Conservation (phyloP, 2,329 filamentous ascomycete species). For the Cucurbitaria berberidis region DNA sequence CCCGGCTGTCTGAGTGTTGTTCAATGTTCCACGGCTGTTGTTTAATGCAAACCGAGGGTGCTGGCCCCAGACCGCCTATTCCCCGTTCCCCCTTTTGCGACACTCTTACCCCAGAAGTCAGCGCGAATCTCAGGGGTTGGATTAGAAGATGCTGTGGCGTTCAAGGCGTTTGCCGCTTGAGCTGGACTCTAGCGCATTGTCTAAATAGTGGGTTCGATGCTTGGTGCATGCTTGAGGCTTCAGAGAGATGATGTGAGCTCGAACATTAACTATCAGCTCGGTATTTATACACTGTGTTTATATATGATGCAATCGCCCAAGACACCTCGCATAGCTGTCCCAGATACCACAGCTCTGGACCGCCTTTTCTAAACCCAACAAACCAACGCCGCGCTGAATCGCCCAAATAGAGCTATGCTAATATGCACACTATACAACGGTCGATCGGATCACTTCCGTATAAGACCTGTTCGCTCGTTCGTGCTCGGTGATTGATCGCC, state of each 20-base stretch:
- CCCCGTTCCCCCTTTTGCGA: neutral
- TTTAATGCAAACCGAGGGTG: neutral
- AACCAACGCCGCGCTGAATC: conserved; percentile 21
- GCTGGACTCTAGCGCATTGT: too few species aligned
- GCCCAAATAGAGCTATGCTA: conserved; percentile 13
- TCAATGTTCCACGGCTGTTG: neutral
- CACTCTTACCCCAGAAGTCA: neutral
- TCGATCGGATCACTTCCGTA: conserved; percentile 31
- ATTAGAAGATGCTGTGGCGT: neutral
- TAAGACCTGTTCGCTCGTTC: conserved; percentile 39
- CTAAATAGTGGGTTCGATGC: too few species aligned
- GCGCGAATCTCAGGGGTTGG: neutral
- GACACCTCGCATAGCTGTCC: neutral
- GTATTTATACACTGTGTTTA: neutral
- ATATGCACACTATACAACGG: conserved; percentile 1
- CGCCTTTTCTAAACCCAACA: neutral
- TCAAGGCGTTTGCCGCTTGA: neutral
- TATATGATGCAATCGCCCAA: neutral
- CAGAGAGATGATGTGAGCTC: neutral
- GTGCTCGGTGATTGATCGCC: conserved; percentile 17
- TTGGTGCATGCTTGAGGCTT: neutral
- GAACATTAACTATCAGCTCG: neutral
- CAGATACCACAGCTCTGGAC: neutral
- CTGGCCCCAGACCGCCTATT: too few species aligned
- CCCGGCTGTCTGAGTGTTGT: neutral